A percentile compares a stretch with the other conserved stretches of the same genome.
These are phyloP conservation scores for Ustilago curta DNA, from an alignment of 1,284 basidiomycete species.

Conservation along the genomic window DNA sequence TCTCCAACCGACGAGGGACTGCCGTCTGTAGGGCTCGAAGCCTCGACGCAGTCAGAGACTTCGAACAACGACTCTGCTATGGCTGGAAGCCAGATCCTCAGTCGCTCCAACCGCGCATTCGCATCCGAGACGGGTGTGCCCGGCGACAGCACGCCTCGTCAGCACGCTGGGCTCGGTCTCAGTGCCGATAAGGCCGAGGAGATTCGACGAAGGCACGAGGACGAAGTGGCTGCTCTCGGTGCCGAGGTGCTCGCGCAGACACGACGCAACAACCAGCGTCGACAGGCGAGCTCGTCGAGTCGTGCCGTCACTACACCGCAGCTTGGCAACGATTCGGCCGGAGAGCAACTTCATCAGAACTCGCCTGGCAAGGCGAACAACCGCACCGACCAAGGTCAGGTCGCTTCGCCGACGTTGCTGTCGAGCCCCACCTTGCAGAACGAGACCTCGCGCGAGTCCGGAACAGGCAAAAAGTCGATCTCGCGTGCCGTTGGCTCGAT, in stretches of 20 bases:
- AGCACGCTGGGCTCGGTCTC: slow-evolving; percentile 46
- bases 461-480: slow-evolving; percentile 35
- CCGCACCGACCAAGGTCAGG: slow-evolving; percentile 7
- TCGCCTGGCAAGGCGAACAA: slow-evolving; percentile 21
- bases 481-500: slow-evolving; percentile 45
- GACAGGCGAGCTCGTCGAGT: slow-evolving; percentile 26
- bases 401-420: slow-evolving; percentile 10
- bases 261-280: slow-evolving; percentile 51
- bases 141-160: slow-evolving; percentile 39
- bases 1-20: slow-evolving; percentile 26
- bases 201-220: slow-evolving; percentile 62
- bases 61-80: slow-evolving; percentile 14
- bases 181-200: slow-evolving; percentile 55
- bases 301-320: slow-evolving; percentile 15
- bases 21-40: slow-evolving; percentile 13
- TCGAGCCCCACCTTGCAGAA: slow-evolving; percentile 14
- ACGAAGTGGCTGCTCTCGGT: slow-evolving; percentile 64
- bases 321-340: slow-evolving; percentile 20
- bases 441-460: slow-evolving; percentile 39
- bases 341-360: slow-evolving; percentile 15
- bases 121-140: slow-evolving; percentile 14
- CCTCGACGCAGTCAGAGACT: slow-evolving; percentile 26
- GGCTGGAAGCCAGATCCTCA: slow-evolving; percentile 20
- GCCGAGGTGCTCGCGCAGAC: slow-evolving; percentile 60
- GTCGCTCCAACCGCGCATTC: slow-evolving; percentile 12